Evolutionary conservation across 2,329 filamentous ascomycete species (phyloP), one percentile per base, ranked within the genome.

Genomic region (Ampelomyces quisqualis): DNA sequence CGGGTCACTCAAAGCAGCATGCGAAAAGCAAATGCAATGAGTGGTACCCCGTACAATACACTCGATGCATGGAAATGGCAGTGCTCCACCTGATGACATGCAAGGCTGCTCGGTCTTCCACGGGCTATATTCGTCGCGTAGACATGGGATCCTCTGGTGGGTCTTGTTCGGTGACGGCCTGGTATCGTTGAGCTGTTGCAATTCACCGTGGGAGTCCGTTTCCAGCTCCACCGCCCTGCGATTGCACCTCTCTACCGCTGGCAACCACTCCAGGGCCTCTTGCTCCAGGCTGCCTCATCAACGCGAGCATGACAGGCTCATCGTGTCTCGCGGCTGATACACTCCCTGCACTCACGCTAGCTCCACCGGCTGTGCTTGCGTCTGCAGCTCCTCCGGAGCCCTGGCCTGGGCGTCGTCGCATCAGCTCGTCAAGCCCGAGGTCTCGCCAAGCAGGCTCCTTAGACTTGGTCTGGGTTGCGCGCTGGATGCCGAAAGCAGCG

Each of bases 401-500:
- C 41, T 54, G 58, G 34, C 29, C 64, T 15, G 84, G 80, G 0
- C 82, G 85, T 46, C 79, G 77, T 26, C 73, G 77, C 80, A 90
- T 83, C 58, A 93, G 72, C 43, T 82, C 79, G 5, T 75, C 76
- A n/a, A 93, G 72, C 0, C 86, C 85, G 5, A 91, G 70, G 61
- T 93, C 88, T 62, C 84, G 85, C 88, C 88, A 94, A 6, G 82
- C 82, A 1, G 85, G 77, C 69, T 90, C 86, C 57, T 77, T 79
- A n/a, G n/a, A n/a, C 55, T 75, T 77, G 50, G 79, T 78, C 70
- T 89, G 85, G 11, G 86, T 90, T 7, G 88, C 88, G 53, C 86
- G 80, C 67, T 88, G 82, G 57, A 94, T 93, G 26, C 88, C 88
- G 65, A 93, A 93, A 0, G 88, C 88, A 9, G 88, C 88, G 63